Conservation (phyloP, 2,329 filamentous ascomycete species). For the Balansia obtecta region DNA sequence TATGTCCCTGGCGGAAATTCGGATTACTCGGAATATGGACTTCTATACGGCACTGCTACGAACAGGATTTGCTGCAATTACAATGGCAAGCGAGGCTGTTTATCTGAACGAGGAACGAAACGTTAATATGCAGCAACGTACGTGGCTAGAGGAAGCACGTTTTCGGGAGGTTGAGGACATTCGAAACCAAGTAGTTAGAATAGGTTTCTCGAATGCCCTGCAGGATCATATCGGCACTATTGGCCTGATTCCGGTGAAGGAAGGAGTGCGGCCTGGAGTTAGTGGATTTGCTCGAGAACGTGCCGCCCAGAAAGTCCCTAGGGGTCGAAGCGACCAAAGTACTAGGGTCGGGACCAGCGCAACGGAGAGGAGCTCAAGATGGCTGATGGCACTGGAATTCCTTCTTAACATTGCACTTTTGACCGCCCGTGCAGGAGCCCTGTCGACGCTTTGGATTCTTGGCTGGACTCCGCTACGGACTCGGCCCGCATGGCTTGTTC, state of each 20-base stretch:
- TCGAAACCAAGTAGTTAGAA: constrained; percentile 36
- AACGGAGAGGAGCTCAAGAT: constrained; percentile 64
- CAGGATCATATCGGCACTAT: constrained; percentile 42
- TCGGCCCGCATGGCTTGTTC: constrained; percentile 40
- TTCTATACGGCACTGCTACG: constrained; percentile 87
- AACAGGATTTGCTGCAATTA: constrained; percentile 77
- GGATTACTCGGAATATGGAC: constrained; percentile 78
- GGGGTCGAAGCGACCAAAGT: constrained; percentile 33
- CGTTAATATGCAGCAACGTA: constrained; percentile 61
- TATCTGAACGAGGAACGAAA: constrained; percentile 82
- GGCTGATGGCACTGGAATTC: constrained; percentile 66
- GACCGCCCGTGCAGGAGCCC: constrained; percentile 19
- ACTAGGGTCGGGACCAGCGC: constrained; percentile 60
- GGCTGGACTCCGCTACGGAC: constrained; percentile 30
- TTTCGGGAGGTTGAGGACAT: constrained; percentile 61
- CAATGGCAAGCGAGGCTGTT: constrained; percentile 88
- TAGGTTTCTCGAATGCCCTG: constrained; percentile 32
- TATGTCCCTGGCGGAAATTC: constrained; percentile 68
- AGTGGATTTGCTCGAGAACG: constrained; percentile 60
- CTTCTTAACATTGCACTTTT: constrained; percentile 54
- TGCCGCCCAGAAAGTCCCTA: constrained; percentile 45
- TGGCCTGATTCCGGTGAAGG: constrained; percentile 41
- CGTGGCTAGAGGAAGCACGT: constrained; percentile 86
- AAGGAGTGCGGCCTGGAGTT: constrained; percentile 26
- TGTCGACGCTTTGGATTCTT: constrained; percentile 40